These are phyloP conservation scores for Biscogniauxia sp. DNA, from an alignment of 2,329 filamentous ascomycete genomes.

Conservation along the genomic window DNA sequence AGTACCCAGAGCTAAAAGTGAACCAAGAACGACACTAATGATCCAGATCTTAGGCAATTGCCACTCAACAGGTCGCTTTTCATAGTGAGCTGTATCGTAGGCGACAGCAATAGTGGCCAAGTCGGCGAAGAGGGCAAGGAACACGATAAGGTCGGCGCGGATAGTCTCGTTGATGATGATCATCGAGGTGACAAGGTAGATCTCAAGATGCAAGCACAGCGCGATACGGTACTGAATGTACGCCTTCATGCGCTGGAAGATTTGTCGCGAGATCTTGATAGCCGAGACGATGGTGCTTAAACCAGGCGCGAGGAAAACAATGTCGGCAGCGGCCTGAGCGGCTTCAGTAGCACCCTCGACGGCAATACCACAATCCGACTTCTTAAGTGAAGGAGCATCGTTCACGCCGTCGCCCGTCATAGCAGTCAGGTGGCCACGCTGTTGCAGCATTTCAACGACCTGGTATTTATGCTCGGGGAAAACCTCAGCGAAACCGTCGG, in stretches of 20 bases:
- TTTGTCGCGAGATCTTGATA: constrained; percentile 67
- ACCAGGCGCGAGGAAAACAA: constrained; percentile 67
- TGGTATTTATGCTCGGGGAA: constrained; percentile 76
- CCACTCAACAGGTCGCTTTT: constrained; percentile 69
- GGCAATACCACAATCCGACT: constrained; percentile 67
- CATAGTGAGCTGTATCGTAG: constrained; percentile 71
- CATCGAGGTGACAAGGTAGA: constrained; percentile 72
- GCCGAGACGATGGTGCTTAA: constrained; percentile 65
- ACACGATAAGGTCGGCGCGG: constrained; percentile 66
- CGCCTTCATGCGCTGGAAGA: constrained; percentile 71
- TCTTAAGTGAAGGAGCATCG: constrained; percentile 67
- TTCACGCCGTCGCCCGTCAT: constrained; percentile 74
- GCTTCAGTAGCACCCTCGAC: constrained; percentile 67
- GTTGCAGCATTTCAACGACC: constrained; percentile 72
- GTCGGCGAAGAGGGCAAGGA: constrained; percentile 72
- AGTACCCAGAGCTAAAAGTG: constrained; percentile 62
- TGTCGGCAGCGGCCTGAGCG: constrained; percentile 65
- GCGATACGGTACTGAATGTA: constrained; percentile 71
- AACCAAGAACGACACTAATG: constrained; percentile 63
- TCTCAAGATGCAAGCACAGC: constrained; percentile 64
- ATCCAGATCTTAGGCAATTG: constrained; percentile 74
- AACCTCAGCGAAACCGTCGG: constrained; percentile 70
- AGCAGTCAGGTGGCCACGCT: constrained; percentile 68
- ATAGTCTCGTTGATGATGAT: constrained; percentile 73
- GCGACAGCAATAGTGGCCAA: constrained; percentile 70